Conservation (phyloP, 2,329 filamentous ascomycete genomes). For the Arthrinium phaeospermum region DNA sequence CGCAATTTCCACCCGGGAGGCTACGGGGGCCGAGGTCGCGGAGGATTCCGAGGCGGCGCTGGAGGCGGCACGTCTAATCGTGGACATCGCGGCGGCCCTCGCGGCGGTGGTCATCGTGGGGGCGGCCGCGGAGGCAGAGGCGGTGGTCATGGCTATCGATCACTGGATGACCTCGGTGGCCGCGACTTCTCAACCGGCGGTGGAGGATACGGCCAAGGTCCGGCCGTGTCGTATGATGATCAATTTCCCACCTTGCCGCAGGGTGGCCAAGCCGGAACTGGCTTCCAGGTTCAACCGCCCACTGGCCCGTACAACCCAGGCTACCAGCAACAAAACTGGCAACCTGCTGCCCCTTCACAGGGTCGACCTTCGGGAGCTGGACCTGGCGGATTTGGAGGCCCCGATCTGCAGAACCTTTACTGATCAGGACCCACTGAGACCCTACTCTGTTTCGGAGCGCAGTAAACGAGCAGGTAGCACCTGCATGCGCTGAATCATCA, state of each 20-base stretch:
- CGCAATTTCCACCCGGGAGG: conserved; percentile 51
- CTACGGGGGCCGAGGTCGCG: conserved; percentile 44
- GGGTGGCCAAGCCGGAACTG: conserved; percentile 30
- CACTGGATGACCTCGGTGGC: conserved; percentile 68
- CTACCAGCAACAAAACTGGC: conserved; percentile 4
- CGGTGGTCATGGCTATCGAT: conserved; percentile 63
- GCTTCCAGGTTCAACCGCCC: conserved; percentile 26
- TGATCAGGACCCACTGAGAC: neutral
- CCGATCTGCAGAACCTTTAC: conserved; percentile 24
- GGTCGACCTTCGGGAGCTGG: conserved; percentile 9
- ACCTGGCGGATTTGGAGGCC: neutral
- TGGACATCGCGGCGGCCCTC: conserved; percentile 44
- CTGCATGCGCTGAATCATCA: neutral
- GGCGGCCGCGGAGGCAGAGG: conserved; percentile 49
- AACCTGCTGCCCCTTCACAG: neutral
- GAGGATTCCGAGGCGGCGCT: conserved; percentile 35
- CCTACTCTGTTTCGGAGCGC: neutral
- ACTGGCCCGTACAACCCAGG: neutral
- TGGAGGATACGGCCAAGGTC: conserved; percentile 45
- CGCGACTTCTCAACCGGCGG: conserved; percentile 52
- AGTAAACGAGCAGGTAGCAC: neutral
- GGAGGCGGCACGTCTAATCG: conserved; percentile 43
- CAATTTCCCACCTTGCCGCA: conserved; percentile 36
- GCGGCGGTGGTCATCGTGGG: conserved; percentile 43
- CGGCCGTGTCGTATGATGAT: conserved; percentile 54